These are phyloP conservation scores for Fusarium luffae DNA, from an alignment of 2,329 filamentous ascomycete genomes.

Conservation along the genomic window DNA sequence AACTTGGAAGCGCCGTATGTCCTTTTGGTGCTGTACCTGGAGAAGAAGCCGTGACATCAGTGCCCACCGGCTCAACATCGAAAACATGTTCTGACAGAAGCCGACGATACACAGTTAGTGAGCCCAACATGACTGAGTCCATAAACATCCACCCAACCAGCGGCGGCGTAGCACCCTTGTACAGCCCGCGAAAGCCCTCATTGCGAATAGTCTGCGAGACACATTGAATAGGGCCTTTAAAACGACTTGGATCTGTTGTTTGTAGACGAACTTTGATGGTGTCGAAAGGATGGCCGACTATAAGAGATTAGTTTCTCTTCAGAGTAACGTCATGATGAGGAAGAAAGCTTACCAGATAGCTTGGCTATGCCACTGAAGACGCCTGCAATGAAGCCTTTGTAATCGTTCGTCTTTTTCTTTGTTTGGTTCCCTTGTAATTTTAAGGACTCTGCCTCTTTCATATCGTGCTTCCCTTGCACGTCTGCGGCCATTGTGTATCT, in stretches of 20 bases:
- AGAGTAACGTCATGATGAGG: not conserved
- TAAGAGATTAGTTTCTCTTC: slow-evolving; percentile 8
- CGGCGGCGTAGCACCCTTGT: slow-evolving; percentile 94
- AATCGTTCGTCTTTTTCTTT: slow-evolving; percentile 57
- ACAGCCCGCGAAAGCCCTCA: slow-evolving; percentile 86
- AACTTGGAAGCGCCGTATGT: slow-evolving; percentile 68
- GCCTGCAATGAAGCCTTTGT: slow-evolving; percentile 97
- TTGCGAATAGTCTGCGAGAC: slow-evolving; percentile 84
- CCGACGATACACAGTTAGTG: slow-evolving; percentile 88
- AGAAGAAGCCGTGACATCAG: slow-evolving; percentile 22
- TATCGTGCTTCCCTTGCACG: slow-evolving; percentile 19
- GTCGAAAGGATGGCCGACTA: slow-evolving; percentile 83
- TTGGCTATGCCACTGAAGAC: slow-evolving; percentile 95
- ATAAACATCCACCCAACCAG: slow-evolving; percentile 99
- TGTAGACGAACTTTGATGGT: slow-evolving; percentile 97
- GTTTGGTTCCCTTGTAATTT: slow-evolving; percentile 13
- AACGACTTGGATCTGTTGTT: slow-evolving; percentile 80
- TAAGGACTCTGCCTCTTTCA: not conserved
- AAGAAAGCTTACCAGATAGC: slow-evolving; percentile 71
- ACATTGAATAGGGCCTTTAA: slow-evolving; percentile 88
- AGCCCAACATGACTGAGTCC: slow-evolving; percentile 92
- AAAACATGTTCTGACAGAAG: slow-evolving; percentile 85
- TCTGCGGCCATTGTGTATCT: slow-evolving; percentile 40
- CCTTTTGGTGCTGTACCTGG: slow-evolving; percentile 18
- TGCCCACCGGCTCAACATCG: slow-evolving; percentile 54